A percentile compares a stretch with the other conserved stretches of the same genome.
Evolutionary conservation across 495 filamentous ascomycete genomes (phyloP).

Genomic region (Letharia lupina): DNA sequence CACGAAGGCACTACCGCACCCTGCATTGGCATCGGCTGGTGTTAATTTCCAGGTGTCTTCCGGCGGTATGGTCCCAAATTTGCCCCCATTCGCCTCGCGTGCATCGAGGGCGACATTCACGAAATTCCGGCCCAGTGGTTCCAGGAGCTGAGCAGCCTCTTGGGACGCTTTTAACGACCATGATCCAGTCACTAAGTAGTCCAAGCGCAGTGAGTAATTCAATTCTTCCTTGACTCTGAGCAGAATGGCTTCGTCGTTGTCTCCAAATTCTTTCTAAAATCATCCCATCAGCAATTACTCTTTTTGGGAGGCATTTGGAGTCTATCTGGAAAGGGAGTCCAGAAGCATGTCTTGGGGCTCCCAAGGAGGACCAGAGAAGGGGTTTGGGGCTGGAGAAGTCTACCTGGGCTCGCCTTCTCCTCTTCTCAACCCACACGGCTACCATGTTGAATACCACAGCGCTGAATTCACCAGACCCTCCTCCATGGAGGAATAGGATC

Average conservation of each 20-base stretch:
- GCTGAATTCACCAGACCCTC: conserved; percentile 73
- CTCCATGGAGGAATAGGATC: conserved; percentile 71
- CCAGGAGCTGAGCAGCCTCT: conserved; percentile 69
- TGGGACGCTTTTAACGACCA: conserved; percentile 91
- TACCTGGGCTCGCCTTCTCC: conserved; percentile 34
- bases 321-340: too few species aligned
- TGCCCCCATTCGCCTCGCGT: conserved; percentile 62
- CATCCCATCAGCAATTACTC: too few species aligned
- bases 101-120: conserved; percentile 74
- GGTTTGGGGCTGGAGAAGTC: too few species aligned
- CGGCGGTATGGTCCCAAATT: conserved; percentile 76
- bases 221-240: conserved; percentile 54
- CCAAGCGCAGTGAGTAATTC: conserved; percentile 59
- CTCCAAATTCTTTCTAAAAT: conserved; percentile 27
- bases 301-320: too few species aligned
- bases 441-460: conserved; percentile 76
- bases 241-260: conserved; percentile 47
- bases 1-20: conserved; percentile 57
- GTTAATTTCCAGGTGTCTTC: conserved; percentile 71
- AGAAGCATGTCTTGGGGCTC: too few species aligned
- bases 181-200: conserved; percentile 88
- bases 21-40: conserved; percentile 35
- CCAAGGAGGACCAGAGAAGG: too few species aligned
- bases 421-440: conserved; percentile 65
- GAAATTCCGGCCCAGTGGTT: conserved; percentile 46